Conservation (phyloP, 495 filamentous ascomycete species). For the Trichocladium antarcticum region DNA sequence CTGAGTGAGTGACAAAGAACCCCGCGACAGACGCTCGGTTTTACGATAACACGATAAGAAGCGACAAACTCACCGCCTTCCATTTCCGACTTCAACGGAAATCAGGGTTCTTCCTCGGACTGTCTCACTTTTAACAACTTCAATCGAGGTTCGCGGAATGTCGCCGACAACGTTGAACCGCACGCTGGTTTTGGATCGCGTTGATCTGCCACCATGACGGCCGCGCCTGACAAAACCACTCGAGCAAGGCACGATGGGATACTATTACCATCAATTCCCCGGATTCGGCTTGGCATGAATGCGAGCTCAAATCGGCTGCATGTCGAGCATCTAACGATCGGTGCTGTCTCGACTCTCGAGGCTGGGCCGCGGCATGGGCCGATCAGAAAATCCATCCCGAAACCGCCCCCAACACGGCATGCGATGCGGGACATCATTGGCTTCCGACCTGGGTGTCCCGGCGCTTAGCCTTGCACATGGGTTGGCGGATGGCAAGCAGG, state of each 20-base stretch:
- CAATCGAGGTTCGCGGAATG: too few species aligned
- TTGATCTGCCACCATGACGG: too few species aligned
- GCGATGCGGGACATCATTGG: constrained; percentile 8
- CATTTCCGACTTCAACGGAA: background rate
- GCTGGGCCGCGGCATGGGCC: background rate
- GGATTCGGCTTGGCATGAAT: too few species aligned
- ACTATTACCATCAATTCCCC: too few species aligned
- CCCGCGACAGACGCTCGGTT: background rate
- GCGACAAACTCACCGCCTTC: background rate
- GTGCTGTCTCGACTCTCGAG: background rate
- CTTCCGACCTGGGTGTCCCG: constrained; percentile 1
- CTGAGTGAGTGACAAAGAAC: too few species aligned
- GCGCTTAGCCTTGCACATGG: constrained; percentile 15
- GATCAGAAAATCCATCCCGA: background rate
- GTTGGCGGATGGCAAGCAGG: constrained; percentile 10
- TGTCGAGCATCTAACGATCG: too few species aligned
- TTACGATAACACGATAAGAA: background rate
- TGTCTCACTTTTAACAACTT: too few species aligned
- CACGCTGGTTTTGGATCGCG: too few species aligned
- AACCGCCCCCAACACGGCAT: background rate
- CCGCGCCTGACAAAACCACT: too few species aligned
- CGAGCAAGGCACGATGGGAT: too few species aligned
- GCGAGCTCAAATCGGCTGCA: background rate
- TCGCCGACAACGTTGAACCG: too few species aligned
- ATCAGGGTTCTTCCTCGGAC: too few species aligned